Evolutionary conservation across 2,329 filamentous ascomycete species (phyloP), one percentile per base, ranked within the genome.

Genomic region (Ascochyta clinopodiicola): DNA sequence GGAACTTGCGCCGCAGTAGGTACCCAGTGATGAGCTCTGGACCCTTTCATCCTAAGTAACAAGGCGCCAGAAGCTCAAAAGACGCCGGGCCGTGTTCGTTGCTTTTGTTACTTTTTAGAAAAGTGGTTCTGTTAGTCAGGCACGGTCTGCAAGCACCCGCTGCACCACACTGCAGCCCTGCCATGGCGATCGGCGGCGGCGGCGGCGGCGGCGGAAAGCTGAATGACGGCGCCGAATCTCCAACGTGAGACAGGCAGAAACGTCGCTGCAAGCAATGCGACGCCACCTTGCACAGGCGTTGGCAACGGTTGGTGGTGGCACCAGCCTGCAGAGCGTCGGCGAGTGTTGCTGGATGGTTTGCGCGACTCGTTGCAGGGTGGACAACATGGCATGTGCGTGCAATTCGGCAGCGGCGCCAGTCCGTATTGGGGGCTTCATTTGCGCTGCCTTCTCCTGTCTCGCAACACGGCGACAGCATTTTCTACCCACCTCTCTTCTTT

Each of bases 381-480:
- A 58, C 62, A 60, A 57, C 62, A 60, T 56, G 64, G 42, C 46
- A 56, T 49, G 60, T 65, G 68, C 63, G 64, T 66, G 64, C 64
- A 65, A 64, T 68, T 63, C 64, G 62, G 65, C 58, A 51, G 63
- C 53, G 49, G 56, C 68, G 60, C 68, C 64, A 60, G 46, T 45
- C 70, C 66, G 40, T 44, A 59, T 71, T 57, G 43, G 65, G 66
- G 43, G 53, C 60, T 59, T 73, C 69, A 74, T 72, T 73, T 72
- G 67, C 65, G 64, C 62, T 51, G 49, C 46, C 52, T 56, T 66
- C 69, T 74, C 70, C 68, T 73, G 70, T 72, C 67, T 69, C 47
- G 63, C 64, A 46, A 42, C 36, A 40, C 34, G 40, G 36, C 38
- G 29, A 51, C 65, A 59, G 59, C 62, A 66, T 66, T 67, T 63